These are phyloP conservation scores for Globisporangium iwayamae DNA, from an alignment of 352 stramenopile species.

Conservation along the genomic window DNA sequence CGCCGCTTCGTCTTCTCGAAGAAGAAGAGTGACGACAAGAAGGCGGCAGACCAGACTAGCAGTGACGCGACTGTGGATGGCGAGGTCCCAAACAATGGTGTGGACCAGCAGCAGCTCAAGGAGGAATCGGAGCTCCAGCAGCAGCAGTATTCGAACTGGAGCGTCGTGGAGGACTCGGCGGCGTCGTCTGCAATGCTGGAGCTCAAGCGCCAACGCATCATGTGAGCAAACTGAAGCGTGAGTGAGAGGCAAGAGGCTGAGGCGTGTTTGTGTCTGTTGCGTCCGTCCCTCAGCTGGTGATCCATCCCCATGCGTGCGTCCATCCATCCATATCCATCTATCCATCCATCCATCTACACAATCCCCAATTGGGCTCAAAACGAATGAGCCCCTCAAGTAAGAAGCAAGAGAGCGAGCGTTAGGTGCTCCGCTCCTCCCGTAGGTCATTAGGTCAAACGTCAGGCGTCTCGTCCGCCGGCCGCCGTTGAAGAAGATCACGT, in stretches of 20 bases:
- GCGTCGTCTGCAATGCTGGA: constrained; percentile 35
- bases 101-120: constrained; percentile 6
- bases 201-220: constrained; percentile 34
- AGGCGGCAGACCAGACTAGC: constrained; percentile 6
- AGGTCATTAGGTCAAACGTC: constrained; percentile 1
- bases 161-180: constrained; percentile 29
- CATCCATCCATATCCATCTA: neutral
- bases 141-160: constrained; percentile 19
- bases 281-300: neutral
- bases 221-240: constrained; percentile 8
- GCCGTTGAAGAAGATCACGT: neutral
- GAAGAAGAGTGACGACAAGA: constrained; percentile 62
- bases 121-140: constrained; percentile 4
- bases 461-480: neutral
- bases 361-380: constrained; percentile 2
- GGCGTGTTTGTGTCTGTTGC: constrained; percentile 4
- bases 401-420: neutral
- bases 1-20: constrained; percentile 83
- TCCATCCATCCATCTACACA: neutral
- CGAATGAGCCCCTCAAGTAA: constrained; percentile 6
- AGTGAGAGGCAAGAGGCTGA: neutral
- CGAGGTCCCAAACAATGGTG: neutral
- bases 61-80: neutral
- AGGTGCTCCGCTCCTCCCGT: neutral
- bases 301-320: neutral